Percentiles rank a stretch among this genome's conserved stretches.
phyloP scores from a whole-genome alignment of 106 monocot genomes.

The Dioscorea alata region DNA sequence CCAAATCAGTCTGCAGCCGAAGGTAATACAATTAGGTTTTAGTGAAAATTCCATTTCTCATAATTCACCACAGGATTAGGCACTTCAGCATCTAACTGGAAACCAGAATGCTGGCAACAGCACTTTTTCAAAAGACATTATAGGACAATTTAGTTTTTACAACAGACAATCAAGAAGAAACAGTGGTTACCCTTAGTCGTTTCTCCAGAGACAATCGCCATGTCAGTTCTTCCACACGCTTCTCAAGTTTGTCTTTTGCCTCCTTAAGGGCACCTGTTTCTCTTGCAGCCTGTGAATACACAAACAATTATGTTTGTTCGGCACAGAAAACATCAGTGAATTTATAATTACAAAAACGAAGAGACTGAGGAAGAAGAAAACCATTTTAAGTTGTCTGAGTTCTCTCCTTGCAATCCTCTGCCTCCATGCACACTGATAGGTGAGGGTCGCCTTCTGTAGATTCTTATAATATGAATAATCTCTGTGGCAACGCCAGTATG shows the following conservation, averaged over 20 bases:
- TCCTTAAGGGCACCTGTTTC: constrained; percentile 77
- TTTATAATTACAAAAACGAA: neutral
- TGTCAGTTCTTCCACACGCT: constrained; percentile 52
- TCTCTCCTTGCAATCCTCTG: constrained; percentile 46
- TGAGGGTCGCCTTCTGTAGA: constrained; percentile 37
- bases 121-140: neutral
- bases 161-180: neutral
- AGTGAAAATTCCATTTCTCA: neutral
- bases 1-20: constrained; percentile 56
- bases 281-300: constrained; percentile 41
- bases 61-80: neutral
- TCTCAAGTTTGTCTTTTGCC: constrained; percentile 64
- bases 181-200: constrained; percentile 34
- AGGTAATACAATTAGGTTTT: neutral
- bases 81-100: neutral
- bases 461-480: constrained; percentile 30
- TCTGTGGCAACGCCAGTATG: constrained; percentile 34
- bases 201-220: constrained; percentile 63
- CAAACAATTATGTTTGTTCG: neutral
- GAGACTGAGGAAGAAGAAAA: neutral
- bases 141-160: neutral
- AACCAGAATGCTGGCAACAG: neutral
- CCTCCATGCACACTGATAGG: constrained; percentile 56
- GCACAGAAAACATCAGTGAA: neutral
- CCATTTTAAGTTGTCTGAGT: constrained; percentile 43